Base-by-base conservation (phyloP, 176 grass and related monocot genomes). In the Avena atlantica region DNA sequence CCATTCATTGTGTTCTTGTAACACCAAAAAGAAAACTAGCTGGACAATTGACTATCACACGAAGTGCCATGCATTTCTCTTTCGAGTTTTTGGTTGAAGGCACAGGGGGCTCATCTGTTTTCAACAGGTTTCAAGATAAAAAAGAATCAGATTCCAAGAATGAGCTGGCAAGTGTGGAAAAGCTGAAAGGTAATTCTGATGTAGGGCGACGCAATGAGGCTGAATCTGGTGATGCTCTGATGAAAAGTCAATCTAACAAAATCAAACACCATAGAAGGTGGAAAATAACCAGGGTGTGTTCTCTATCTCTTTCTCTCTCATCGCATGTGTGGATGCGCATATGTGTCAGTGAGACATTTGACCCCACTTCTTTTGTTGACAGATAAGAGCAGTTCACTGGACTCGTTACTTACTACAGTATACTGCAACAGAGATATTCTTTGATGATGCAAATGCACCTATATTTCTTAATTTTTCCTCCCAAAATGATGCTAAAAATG, bases 341-440 rank as follows among this genome's bases (percentile, higher is more conserved):
- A 52, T 76, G 19, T 56, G 40, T 65, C 13, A 55, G 31, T 86
- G 48, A 75, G 69, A 83, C 55, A 80, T 82, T 87, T 89, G 52
- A 51, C 11, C 76, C 76, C 61, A 25, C 68, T 83, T 90, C 78
- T 13, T 31, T 68, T 90, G 76, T 87, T 83, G 58, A n/a, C 93
- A 98, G 96, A 93, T 98, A 94, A 94, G 88, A 91, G 88, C 91
- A 83, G 96, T 98, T 89, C 85, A 98, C 81, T 98, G 84, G 93
- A 98, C 96, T 74, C 93, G 96, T 3, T 95, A 98, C 63, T 86
- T 98, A 36, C 78, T 98, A 84, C 96, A 98, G 74, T 94, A 94
- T 80, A 98, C 93, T 68, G 96, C 96, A 88, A 88, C 87, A 60
- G 96, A 98, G 79, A 94, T 98, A 69, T 98, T 98, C 68, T 98